Conservation (phyloP, 2,329 filamentous ascomycete species). For the Atkinsonella hypoxylon region DNA sequence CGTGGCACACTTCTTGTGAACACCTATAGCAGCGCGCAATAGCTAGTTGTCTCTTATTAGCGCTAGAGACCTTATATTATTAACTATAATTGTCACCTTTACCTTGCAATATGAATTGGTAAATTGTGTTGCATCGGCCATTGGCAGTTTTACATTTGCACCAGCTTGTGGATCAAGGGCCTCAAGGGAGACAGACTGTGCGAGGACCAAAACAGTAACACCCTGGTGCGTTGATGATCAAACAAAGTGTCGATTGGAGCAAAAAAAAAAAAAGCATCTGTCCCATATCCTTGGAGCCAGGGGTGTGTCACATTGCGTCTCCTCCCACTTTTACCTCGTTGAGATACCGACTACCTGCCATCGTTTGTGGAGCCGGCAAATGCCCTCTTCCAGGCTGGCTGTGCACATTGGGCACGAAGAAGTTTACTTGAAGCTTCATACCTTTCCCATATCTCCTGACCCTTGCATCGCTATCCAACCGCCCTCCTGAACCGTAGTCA, state of each 20-base stretch:
- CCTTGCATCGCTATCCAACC: not conserved
- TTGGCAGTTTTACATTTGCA: too few species aligned
- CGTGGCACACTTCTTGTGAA: too few species aligned
- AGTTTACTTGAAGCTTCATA: not conserved
- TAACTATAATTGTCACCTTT: too few species aligned
- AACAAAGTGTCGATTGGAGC: not conserved
- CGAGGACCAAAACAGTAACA: not conserved
- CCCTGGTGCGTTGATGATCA: not conserved
- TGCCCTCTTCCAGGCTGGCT: constrained; percentile 3
- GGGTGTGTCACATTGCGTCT: not conserved
- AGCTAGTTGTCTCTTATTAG: too few species aligned
- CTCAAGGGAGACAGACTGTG: not conserved
- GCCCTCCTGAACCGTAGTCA: not conserved
- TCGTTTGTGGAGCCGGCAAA: constrained; percentile 1
- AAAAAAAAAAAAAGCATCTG: not conserved
- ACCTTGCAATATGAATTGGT: too few species aligned
- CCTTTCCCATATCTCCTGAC: not conserved
- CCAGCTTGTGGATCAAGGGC: not conserved
- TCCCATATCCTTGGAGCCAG: not conserved
- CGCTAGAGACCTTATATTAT: too few species aligned
- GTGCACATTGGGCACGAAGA: constrained; percentile 1
- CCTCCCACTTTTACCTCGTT: not conserved
- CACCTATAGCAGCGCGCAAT: too few species aligned
- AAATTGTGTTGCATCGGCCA: too few species aligned
- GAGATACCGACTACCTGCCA: not conserved